phyloP scores from a whole-genome alignment of 148 eudicot genomes.

The Arctostaphylos glauca region DNA sequence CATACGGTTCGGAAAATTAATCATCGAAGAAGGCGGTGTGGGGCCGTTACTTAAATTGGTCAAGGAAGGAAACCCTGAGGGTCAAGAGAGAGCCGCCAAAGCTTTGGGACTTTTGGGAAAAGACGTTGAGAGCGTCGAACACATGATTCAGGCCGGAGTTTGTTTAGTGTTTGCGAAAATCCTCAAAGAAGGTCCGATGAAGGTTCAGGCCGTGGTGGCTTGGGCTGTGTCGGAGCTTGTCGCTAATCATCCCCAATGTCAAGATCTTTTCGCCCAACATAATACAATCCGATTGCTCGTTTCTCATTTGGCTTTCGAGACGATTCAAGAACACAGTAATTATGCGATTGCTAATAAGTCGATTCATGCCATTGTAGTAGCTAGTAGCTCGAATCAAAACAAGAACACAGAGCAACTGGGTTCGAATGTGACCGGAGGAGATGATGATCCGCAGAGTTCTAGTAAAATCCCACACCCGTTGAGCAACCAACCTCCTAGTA shows the following conservation, averaged over 20 bases:
- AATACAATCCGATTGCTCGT: constrained; percentile 17
- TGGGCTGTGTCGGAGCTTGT: constrained; percentile 18
- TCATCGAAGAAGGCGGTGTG: constrained; percentile 20
- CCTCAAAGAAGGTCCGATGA: constrained; percentile 16
- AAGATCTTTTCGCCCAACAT: constrained; percentile 16
- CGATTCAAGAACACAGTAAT: constrained; percentile 19
- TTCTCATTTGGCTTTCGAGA: constrained; percentile 15
- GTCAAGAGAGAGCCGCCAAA: constrained; percentile 10
- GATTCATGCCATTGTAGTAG: neutral
- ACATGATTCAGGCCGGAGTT: neutral
- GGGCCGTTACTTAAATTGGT: constrained; percentile 7
- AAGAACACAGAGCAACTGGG: neutral
- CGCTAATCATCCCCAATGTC: neutral
- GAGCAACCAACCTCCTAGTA: neutral
- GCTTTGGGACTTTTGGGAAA: constrained; percentile 16
- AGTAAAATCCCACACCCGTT: neutral
- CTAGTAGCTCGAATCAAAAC: neutral
- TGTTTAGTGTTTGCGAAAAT: constrained; percentile 14
- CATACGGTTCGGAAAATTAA: constrained; percentile 12
- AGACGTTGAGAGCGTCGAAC: constrained; percentile 13
- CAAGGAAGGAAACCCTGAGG: constrained; percentile 5
- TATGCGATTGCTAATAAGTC: constrained; percentile 3
- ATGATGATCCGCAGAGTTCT: neutral
- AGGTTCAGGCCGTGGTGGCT: constrained; percentile 21
- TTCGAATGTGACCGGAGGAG: neutral